Conservation (phyloP, 2,329 filamentous ascomycete genomes). For the Coleophoma cylindrospora region DNA sequence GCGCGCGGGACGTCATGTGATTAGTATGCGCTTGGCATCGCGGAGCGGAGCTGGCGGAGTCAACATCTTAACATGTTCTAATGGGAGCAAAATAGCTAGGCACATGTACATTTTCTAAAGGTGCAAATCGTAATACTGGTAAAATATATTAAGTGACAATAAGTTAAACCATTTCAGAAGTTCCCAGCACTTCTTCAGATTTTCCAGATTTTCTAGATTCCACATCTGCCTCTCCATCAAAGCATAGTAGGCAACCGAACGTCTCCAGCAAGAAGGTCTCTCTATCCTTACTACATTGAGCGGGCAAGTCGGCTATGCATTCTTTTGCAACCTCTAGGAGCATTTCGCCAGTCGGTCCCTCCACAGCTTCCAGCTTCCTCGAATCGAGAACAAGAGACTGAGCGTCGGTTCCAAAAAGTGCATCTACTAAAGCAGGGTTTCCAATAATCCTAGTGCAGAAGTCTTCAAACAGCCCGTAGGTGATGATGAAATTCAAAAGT, state of each 20-base stretch:
- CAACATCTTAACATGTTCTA: neutral
- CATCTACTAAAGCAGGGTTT: neutral
- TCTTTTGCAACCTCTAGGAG: neutral
- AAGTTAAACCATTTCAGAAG: no score
- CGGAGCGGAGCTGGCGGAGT: neutral
- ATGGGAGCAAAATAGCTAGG: neutral
- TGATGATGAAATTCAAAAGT: constrained; percentile 15
- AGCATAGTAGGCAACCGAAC: constrained; percentile 4
- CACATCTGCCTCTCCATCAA: neutral
- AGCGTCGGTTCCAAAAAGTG: neutral
- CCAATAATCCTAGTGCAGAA: constrained; percentile 14
- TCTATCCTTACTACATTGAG: neutral
- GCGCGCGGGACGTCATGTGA: constrained; percentile 5
- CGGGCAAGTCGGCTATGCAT: neutral
- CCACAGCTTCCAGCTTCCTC: neutral
- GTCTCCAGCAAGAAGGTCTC: constrained; percentile 6
- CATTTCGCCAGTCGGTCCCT: neutral
- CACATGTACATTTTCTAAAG: no score
- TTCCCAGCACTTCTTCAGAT: no score
- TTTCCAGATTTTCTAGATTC: no score
- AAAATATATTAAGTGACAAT: no score
- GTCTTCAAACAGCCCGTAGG: constrained; percentile 19
- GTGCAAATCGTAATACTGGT: no score
- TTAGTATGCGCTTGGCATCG: neutral
- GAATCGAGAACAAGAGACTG: neutral